Evolutionary conservation across 306 rosid genomes (phyloP).

Genomic region (Hippophae rhamnoides): DNA sequence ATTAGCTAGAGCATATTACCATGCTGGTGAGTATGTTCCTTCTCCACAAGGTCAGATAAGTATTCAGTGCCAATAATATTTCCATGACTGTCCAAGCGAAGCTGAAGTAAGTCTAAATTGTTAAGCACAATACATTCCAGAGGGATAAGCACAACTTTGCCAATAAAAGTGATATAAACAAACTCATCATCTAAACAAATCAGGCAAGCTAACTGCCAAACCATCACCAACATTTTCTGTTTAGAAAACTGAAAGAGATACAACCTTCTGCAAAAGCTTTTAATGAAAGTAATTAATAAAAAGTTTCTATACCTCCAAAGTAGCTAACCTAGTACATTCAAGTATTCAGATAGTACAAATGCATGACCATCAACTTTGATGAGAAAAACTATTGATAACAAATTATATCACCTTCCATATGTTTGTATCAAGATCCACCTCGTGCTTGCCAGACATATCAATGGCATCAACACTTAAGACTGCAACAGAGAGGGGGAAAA

Average conservation of each 20-base stretch:
- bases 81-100: conserved; percentile 72
- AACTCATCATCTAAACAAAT: too few relatives aligned
- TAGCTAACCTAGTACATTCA: background rate
- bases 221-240: too few relatives aligned
- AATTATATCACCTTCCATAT: conserved; percentile 77
- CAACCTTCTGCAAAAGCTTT: too few relatives aligned
- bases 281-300: background rate
- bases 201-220: too few relatives aligned
- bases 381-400: background rate
- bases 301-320: background rate
- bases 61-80: conserved; percentile 85
- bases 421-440: conserved; percentile 94
- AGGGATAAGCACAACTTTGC: background rate
- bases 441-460: conserved; percentile 98
- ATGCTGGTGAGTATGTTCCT: conserved; percentile 58
- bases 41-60: conserved; percentile 92
- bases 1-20: conserved; percentile 40
- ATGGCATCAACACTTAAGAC: conserved; percentile 91
- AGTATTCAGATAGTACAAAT: background rate
- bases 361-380: background rate
- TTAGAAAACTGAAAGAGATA: too few relatives aligned
- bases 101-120: conserved; percentile 46
- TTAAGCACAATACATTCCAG: conserved; percentile 20
- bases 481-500: conserved; percentile 25
- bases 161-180: too few relatives aligned